Percentiles rank a stretch among this genome's conserved stretches.
phyloP scores from a whole-genome alignment of 768 basidiomycete species.

The Neoboletus magnificus region DNA sequence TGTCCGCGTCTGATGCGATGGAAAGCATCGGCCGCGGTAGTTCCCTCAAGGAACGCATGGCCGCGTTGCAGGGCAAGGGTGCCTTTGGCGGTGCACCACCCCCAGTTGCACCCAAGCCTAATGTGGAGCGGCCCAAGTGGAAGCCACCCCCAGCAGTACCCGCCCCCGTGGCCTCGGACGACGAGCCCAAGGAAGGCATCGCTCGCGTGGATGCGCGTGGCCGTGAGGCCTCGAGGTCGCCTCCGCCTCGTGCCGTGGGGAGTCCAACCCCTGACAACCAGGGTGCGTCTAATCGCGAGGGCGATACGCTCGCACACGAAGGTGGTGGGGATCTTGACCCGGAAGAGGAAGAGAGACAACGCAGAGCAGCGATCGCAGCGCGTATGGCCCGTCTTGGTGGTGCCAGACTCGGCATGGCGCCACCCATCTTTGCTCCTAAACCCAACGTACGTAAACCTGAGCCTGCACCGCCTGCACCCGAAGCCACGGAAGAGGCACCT shows the following conservation, averaged over 20 bases:
- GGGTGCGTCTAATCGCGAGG: constrained; percentile 23
- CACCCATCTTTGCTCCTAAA: constrained; percentile 64
- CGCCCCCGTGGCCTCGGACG: constrained; percentile 36
- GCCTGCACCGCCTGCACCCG: constrained; percentile 14
- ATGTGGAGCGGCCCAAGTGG: constrained; percentile 77
- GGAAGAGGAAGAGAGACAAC: constrained; percentile 68
- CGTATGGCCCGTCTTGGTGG: constrained; percentile 93
- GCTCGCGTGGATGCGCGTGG: constrained; percentile 15
- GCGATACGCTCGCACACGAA: constrained; percentile 23
- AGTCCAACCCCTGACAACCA: constrained; percentile 19
- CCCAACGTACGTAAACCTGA: constrained; percentile 38
- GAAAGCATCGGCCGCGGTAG: constrained; percentile 78
- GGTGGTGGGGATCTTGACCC: constrained; percentile 40
- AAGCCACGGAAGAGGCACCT: constrained; percentile 22
- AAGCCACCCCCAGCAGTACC: constrained; percentile 66
- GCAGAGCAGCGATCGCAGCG: constrained; percentile 84
- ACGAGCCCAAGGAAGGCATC: constrained; percentile 38
- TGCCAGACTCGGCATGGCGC: constrained; percentile 74
- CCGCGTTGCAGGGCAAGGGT: constrained; percentile 81
- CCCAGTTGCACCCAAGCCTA: constrained; percentile 47
- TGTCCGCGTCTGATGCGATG: constrained; percentile 86
- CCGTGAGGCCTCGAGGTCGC: constrained; percentile 33
- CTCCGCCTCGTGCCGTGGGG: constrained; percentile 28
- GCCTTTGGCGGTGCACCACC: constrained; percentile 64
- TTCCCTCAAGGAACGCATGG: constrained; percentile 92